Conservation (phyloP, 495 filamentous ascomycete species). For the Xylaria intraflava region DNA sequence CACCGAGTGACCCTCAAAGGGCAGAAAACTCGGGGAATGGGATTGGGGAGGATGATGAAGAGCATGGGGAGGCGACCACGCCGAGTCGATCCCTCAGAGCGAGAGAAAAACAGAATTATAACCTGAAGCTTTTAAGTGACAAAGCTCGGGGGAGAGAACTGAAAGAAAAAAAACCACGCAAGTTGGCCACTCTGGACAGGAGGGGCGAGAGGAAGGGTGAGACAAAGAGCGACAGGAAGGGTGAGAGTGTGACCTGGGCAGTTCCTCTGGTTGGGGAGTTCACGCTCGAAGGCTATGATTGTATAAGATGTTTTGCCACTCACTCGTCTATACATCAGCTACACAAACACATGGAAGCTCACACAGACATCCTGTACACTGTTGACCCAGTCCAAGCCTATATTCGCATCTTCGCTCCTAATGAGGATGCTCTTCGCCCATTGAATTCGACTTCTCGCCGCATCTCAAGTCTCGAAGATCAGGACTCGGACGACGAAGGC, state of each 20-base stretch:
- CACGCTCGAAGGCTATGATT: conserved; percentile 34
- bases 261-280: conserved; percentile 38
- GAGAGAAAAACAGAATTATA: conserved; percentile 44
- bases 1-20: conserved; percentile 12
- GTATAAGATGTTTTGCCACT: conserved; percentile 39
- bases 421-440: conserved; percentile 20
- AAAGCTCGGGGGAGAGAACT: conserved; percentile 41
- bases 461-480: conserved; percentile 13
- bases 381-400: conserved; percentile 27
- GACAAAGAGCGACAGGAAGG: conserved; percentile 21
- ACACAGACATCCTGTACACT: conserved; percentile 39
- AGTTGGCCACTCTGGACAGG: conserved; percentile 20
- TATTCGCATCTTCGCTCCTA: conserved; percentile 21
- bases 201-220: conserved; percentile 23
- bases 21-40: conserved; percentile 19
- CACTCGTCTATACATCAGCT: conserved; percentile 38
- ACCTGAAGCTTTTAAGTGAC: conserved; percentile 43
- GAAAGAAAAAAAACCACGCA: conserved; percentile 34
- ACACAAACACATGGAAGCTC: conserved; percentile 37
- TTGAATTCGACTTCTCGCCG: conserved; percentile 18
- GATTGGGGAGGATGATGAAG: conserved; percentile 27
- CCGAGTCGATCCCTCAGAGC: conserved; percentile 34
- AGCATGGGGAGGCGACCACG: conserved; percentile 28
- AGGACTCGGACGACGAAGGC: conserved; percentile 22
- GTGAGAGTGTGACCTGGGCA: conserved; percentile 35